Percentiles rank a stretch among this genome's conserved stretches.
These are phyloP conservation scores for Pseudotsuga menziesii DNA, from an alignment of 75 land plant genomes.

Conservation along the genomic window DNA sequence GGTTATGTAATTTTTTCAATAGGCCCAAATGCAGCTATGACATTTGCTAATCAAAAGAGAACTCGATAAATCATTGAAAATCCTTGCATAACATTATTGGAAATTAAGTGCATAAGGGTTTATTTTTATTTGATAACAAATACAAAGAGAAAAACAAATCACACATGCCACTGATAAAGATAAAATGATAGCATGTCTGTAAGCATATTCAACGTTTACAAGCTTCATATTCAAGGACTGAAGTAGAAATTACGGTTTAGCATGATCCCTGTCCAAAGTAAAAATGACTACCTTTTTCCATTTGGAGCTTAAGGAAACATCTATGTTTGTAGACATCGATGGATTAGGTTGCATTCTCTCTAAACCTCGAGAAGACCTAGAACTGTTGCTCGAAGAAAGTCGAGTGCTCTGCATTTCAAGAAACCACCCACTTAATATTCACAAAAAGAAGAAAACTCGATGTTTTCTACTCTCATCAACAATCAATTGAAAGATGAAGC, in stretches of 20 bases:
- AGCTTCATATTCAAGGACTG: background rate
- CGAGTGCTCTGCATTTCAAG: constrained; percentile 16
- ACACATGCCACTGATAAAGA: background rate
- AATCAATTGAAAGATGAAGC: too few relatives aligned
- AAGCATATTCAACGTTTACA: background rate
- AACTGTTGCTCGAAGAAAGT: constrained; percentile 19
- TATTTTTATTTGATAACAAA: background rate
- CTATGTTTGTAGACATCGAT: constrained; percentile 1
- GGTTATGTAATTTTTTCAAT: background rate
- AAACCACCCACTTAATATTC: background rate
- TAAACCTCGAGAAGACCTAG: constrained; percentile 29
- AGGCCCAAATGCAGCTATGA: background rate
- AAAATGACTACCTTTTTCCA: constrained; percentile 60
- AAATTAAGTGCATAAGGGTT: background rate
- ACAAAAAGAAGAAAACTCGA: background rate
- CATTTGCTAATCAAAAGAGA: background rate
- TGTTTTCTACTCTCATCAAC: background rate
- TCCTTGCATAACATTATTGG: background rate
- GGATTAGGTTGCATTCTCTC: constrained; percentile 22
- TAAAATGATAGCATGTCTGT: background rate
- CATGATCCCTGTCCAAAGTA: background rate
- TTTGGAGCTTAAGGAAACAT: constrained; percentile 7
- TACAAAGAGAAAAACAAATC: background rate
- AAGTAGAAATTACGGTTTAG: background rate
- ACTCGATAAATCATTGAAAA: background rate